Evolutionary conservation across 306 rosid genomes (phyloP), one percentile per base, ranked within the genome.

Genomic region (Senna tora): DNA sequence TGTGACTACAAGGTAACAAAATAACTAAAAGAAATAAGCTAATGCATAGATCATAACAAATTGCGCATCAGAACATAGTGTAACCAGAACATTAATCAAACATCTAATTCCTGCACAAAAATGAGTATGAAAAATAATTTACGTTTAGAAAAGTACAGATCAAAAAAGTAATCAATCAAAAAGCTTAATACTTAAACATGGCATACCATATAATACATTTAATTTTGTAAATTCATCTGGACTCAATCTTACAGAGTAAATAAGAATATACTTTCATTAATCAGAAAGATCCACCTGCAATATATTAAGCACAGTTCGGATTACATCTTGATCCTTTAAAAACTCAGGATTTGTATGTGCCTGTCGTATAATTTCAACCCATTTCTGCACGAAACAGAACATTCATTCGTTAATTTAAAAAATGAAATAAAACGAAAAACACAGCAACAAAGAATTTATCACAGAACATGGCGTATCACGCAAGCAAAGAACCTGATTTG

Each of bases 321-420:
- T 89, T 43, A 91, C 96, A 21, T 89, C 93, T 67, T 86, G 97
- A 84, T 89, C 97, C 91, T 95, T 91, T 62, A 95, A 77, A 71
- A 82, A 87, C 6, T 91, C 96, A 76, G 84, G 96, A 84, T 92
- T 86, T 80, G 85, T 81, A 72, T 93, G 96, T 2, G 99, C 99
- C 84, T 89, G 95, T 21, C 97, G 96, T 46, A 95, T 91, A 71
- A 95, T 91, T 83, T 91, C 97, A 58, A 75, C 72, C 99, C 99
- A 95, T 91, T 84, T 95, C 99, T 95, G 91, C 73, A 77, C 19
- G 62, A 39, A 61, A 69, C 19, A 42, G 30, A 28, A 25, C 20
- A 47, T 46, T 53, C 22, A 25, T 62, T 78, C 34, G 36, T 36
- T 17, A 22, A 36, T 2, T 9, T 6, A 17, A 34, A 58, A 3